These are phyloP conservation scores for Nannizziopsis arthrosporioides DNA, from an alignment of 2,329 filamentous ascomycete genomes.

Conservation along the genomic window DNA sequence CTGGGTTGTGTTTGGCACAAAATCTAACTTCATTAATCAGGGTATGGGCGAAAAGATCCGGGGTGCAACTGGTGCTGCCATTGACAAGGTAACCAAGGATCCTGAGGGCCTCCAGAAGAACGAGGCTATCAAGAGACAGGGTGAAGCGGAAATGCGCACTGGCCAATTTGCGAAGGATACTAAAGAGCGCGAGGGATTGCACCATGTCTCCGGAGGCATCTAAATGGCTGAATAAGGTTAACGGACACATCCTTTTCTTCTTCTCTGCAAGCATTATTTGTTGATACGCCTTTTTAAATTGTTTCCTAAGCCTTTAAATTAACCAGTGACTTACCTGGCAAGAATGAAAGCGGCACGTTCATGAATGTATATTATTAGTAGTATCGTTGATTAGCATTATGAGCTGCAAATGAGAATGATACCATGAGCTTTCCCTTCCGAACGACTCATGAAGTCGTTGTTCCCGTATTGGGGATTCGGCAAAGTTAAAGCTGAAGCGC, in stretches of 20 bases:
- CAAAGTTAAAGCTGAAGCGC: not conserved
- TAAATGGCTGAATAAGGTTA: not conserved
- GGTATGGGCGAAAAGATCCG: conserved; percentile 33
- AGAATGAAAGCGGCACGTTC: not conserved
- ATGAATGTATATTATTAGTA: too few relatives aligned
- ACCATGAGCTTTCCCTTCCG: too few relatives aligned
- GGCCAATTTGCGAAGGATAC: conserved; percentile 21
- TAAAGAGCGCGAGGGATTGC: conserved; percentile 14
- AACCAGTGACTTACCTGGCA: not conserved
- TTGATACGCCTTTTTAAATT: too few relatives aligned
- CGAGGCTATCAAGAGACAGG: conserved; percentile 26
- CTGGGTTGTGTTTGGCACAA: not conserved
- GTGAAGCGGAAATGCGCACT: conserved; percentile 26
- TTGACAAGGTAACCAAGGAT: conserved; percentile 31
- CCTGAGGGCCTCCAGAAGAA: conserved; percentile 28
- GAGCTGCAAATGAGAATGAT: too few relatives aligned
- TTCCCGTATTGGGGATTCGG: not conserved
- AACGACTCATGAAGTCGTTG: not conserved
- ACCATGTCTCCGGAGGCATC: conserved; percentile 8
- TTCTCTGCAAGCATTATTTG: not conserved
- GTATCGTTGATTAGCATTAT: too few relatives aligned
- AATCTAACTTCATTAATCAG: conserved; percentile 17
- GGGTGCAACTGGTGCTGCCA: conserved; percentile 27
- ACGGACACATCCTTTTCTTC: not conserved
- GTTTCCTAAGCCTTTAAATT: not conserved